Base-by-base conservation (phyloP, 2,329 filamentous ascomycete genomes). In the Botrytis medusae region DNA sequence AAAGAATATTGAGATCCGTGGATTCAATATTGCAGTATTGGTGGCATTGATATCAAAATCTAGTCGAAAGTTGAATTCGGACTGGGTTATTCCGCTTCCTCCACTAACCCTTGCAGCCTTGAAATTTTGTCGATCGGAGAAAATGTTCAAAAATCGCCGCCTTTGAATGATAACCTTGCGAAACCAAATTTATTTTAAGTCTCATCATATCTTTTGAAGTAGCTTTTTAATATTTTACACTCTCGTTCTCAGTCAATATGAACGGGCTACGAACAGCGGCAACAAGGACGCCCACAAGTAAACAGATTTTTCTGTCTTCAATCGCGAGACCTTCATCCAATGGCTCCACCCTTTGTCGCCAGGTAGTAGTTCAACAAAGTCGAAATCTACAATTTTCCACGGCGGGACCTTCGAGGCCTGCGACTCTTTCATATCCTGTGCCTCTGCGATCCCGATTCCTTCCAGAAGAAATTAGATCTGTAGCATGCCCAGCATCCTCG, bases 361-460 rank as follows among this genome's bases (percentile, higher is more conserved):
- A 79, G 72, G 77, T 82, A 62, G 75, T 83, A 62, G 75, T 83
- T 51, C 80, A 79, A 69, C 82, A 82, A 71, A 79, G 77, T 61
- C 79, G 79, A 57, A 72, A 74, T 69, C 29, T 77, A 69, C 75
- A 75, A 73, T 77, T 72, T 44, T 77, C 77, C 46, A 79, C 80
- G 70, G 76, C 80, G 73, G 78, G 72, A 37, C 75, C 78, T 72
- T 73, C 77, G 77, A 79, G 80, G 73, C 79, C 83, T 81, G 74
- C 84, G 82, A 76, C 79, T 83, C 75, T 83, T 79, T 74, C 82
- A 79, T 76, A 79, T 80, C 76, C 77, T 80, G 59, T 83, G 83
- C 74, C 82, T 54, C 75, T 81, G 67, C 73, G 80, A 73, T 80
- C 84, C 77, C 77, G 81, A 81, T 77, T 83, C 81, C 76, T 84